phyloP scores from a whole-genome alignment of 345 rosid genomes.

The Bruguiera sexangula region DNA sequence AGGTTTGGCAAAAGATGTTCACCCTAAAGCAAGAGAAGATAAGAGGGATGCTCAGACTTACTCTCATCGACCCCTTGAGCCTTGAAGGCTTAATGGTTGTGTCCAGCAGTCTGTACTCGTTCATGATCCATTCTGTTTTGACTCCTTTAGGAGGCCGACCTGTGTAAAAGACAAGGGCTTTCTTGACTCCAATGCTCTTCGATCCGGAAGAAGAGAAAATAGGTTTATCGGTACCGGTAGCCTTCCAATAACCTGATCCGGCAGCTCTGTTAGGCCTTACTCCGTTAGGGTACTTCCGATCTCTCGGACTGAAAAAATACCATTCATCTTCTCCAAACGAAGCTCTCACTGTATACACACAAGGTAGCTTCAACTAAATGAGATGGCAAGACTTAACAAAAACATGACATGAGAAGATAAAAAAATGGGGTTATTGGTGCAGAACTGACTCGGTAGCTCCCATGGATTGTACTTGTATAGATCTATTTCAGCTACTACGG shows the following conservation, averaged over 20 bases:
- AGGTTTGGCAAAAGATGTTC: neutral
- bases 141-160: slow-evolving; percentile 47
- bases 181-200: slow-evolving; percentile 52
- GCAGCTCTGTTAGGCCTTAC: slow-evolving; percentile 75
- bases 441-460: slow-evolving; percentile 47
- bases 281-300: slow-evolving; percentile 72
- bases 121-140: slow-evolving; percentile 58
- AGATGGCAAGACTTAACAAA: too few species aligned
- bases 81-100: slow-evolving; percentile 29
- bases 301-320: slow-evolving; percentile 70
- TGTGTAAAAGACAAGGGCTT: slow-evolving; percentile 45
- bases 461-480: slow-evolving; percentile 51
- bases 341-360: slow-evolving; percentile 44
- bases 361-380: neutral
- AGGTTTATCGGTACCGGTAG: slow-evolving; percentile 66
- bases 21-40: neutral
- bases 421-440: neutral
- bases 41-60: slow-evolving; percentile 17
- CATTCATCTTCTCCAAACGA: slow-evolving; percentile 70
- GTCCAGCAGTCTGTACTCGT: slow-evolving; percentile 45
- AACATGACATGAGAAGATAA: too few species aligned
- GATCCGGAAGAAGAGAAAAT: slow-evolving; percentile 44
- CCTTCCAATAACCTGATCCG: slow-evolving; percentile 76
- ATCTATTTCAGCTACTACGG: slow-evolving; percentile 46
- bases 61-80: slow-evolving; percentile 65